Conservation (phyloP, 1,284 basidiomycete genomes). For the Pascua guehoae region DNA sequence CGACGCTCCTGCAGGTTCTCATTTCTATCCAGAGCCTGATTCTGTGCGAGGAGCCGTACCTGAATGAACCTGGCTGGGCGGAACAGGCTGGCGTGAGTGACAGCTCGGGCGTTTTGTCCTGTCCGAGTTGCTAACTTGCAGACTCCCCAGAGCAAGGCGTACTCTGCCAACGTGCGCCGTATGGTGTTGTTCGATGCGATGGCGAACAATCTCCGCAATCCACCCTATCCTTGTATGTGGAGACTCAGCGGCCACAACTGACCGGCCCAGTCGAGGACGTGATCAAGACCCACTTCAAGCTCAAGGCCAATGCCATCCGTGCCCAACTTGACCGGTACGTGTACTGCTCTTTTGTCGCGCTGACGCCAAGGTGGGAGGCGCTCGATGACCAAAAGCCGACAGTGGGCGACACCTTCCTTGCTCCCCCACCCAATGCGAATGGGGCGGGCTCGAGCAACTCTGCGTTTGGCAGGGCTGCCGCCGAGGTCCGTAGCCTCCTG, state of each 20-base stretch:
- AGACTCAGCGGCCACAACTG: not conserved
- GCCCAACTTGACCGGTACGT: constrained; percentile 70
- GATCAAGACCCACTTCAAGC: constrained; percentile 81
- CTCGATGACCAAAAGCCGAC: constrained; percentile 29
- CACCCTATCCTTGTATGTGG: constrained; percentile 54
- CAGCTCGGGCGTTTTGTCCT: not conserved
- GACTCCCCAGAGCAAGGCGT: constrained; percentile 53
- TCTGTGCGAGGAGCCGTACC: constrained; percentile 78
- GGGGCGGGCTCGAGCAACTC: not conserved
- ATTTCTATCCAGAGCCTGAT: constrained; percentile 95
- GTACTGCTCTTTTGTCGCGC: not conserved
- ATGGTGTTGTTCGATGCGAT: constrained; percentile 85
- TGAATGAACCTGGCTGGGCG: constrained; percentile 87
- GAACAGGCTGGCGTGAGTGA: constrained; percentile 63
- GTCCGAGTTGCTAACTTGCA: constrained; percentile 35
- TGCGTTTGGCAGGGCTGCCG: constrained; percentile 22
- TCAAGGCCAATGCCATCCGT: constrained; percentile 68
- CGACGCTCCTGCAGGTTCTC: constrained; percentile 70
- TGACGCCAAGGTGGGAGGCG: constrained; percentile 23
- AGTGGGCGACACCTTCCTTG: not conserved
- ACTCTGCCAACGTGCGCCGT: constrained; percentile 72
- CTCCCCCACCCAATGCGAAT: no score
- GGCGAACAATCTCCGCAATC: constrained; percentile 64
- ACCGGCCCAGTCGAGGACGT: constrained; percentile 70
- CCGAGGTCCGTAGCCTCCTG: constrained; percentile 21